Conservation (phyloP, 1,284 basidiomycete genomes). For the Naganishia sp. region DNA sequence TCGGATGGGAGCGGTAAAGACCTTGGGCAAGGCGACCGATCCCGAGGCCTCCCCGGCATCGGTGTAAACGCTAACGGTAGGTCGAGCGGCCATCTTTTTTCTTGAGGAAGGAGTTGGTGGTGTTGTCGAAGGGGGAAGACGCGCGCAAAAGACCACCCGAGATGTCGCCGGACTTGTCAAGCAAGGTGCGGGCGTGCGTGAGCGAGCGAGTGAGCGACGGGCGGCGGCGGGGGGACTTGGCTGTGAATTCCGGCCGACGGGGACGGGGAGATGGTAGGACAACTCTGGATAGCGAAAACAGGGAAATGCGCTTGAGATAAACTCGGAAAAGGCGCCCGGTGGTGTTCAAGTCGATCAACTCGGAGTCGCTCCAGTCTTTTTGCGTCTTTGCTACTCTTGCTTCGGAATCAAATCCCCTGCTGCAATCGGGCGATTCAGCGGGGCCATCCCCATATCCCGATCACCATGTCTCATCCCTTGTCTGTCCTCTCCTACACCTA, state of each 20-base stretch:
- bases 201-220: neutral
- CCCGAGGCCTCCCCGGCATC: constrained; percentile 78
- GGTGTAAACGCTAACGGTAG: constrained; percentile 80
- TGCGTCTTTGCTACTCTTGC: neutral
- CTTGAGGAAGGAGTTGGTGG: constrained; percentile 4
- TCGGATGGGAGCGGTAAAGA: constrained; percentile 97
- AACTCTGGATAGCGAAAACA: neutral
- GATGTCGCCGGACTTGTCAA: constrained; percentile 1
- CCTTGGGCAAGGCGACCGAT: constrained; percentile 91
- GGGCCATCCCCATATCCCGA: neutral
- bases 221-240: neutral
- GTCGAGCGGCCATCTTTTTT: constrained; percentile 79
- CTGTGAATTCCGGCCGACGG: constrained; percentile 19
- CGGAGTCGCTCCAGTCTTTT: neutral
- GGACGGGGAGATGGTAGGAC: neutral
- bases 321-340: neutral
- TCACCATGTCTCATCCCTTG: neutral
- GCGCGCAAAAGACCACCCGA: constrained; percentile 6
- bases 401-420: neutral
- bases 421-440: neutral
- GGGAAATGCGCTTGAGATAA: neutral
- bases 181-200: neutral
- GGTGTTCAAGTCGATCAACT: neutral
- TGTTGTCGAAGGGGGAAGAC: constrained; percentile 4
- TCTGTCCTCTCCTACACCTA: neutral